Percentiles rank a stretch among this genome's conserved stretches.
phyloP scores from a whole-genome alignment of 352 stramenopile species.

The Phytopythium vexans region DNA sequence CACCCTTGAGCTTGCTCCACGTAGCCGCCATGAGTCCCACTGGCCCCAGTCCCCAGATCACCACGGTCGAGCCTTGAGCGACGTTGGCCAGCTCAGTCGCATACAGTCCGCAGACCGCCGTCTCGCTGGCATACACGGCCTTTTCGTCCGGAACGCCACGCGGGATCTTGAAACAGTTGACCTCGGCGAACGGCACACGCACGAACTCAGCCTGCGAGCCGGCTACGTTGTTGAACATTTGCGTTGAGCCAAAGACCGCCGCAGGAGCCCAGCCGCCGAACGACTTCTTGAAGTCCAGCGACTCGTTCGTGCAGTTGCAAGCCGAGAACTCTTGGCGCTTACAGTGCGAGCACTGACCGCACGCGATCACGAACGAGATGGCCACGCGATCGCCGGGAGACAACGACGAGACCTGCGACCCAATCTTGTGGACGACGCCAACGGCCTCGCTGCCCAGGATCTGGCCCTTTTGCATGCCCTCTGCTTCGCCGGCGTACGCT shows the following conservation, averaged over 20 bases:
- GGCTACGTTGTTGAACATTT: slow-evolving; percentile 52
- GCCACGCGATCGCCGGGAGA: slow-evolving; percentile 69
- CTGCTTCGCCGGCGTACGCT: slow-evolving; percentile 27
- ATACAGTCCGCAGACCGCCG: slow-evolving; percentile 50
- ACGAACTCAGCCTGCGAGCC: slow-evolving; percentile 75
- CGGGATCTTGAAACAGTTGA: slow-evolving; percentile 68
- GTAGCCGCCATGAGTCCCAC: slow-evolving; percentile 52
- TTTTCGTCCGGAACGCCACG: slow-evolving; percentile 55
- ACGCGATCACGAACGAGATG: slow-evolving; percentile 66
- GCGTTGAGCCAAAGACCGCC: slow-evolving; percentile 54
- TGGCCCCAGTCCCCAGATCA: slow-evolving; percentile 69
- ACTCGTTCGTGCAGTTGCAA: slow-evolving; percentile 76
- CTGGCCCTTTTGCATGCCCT: slow-evolving; percentile 52
- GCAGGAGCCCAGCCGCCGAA: slow-evolving; percentile 65
- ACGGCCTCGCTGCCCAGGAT: slow-evolving; percentile 72
- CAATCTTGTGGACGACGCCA: slow-evolving; percentile 50
- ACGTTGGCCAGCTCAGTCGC: slow-evolving; percentile 56
- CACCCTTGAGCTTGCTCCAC: slow-evolving; percentile 64
- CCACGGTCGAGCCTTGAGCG: slow-evolving; percentile 37
- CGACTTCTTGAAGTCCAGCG: slow-evolving; percentile 55
- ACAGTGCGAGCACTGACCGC: slow-evolving; percentile 69
- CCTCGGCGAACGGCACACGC: slow-evolving; percentile 66
- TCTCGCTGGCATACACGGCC: slow-evolving; percentile 62
- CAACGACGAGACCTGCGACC: slow-evolving; percentile 45
- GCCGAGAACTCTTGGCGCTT: slow-evolving; percentile 48